Base-by-base conservation (phyloP, 768 basidiomycete species). In the Pulveroboletus sp. region DNA sequence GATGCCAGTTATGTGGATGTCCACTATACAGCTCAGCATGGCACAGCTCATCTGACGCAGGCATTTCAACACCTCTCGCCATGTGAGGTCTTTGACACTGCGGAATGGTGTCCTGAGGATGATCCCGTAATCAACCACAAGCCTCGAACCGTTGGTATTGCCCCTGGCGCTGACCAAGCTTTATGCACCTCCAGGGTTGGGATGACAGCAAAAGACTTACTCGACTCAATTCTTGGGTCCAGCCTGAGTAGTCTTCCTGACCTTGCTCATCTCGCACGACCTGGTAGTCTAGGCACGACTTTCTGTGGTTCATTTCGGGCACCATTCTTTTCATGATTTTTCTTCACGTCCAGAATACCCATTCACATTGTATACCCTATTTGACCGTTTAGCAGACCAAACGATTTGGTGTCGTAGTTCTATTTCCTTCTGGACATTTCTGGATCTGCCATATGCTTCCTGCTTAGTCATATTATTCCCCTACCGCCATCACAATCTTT, bases 61-160 rank as follows among this genome's bases (percentile, higher is more conserved):
- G 53, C 56, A 13, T 23, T 55, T n/a, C 51, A 42, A 22, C 42
- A 43, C 38, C 46, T 34, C 17, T 31, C 50, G 24, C 39, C 43
- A 26, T 42, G 50, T 49, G 45, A 49, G 22, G 30, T 62, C 10
- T 50, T 61, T 26, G 46, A 50, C 17, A 22, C 51, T 8, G 30
- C 32, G 19, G 60, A 61, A 48, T 68, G 67, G 68, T 67, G 60
- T 37, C 68, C 68, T 2, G 42, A 59, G 37, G 58, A 57, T 37
- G 68, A 68, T 36, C 68, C 68, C 14, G 52, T 68, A 16, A 38
- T 68, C 36, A 66, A 68, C 42, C 57, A 51, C 45, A 64, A 57
- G 14, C 66, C 55, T 3, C 57, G 60, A 20, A 54, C 45, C 29
- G 50, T 63, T 36, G 64, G 66, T 20, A 56, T 67, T 23, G 68